Conservation (phyloP, 225 moss, liverwort and hornwort genomes). For the Polytrichum formosum region DNA sequence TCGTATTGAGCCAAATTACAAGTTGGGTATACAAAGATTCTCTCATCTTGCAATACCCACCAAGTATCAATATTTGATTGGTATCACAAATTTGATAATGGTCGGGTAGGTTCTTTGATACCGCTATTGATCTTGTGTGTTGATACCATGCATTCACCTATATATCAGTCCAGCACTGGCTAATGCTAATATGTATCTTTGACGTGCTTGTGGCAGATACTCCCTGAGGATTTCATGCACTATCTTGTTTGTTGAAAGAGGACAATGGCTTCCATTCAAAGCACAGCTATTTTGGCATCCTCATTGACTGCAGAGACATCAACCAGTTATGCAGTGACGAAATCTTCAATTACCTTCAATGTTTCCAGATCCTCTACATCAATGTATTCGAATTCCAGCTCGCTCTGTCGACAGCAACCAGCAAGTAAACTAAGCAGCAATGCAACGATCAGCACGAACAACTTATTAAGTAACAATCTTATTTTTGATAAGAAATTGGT, state of each 20-base stretch:
- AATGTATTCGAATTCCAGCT: slow-evolving; percentile 16
- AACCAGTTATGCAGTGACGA: neutral
- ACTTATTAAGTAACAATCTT: neutral
- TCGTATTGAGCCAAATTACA: too few species aligned
- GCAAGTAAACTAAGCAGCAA: slow-evolving; percentile 19
- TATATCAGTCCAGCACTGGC: too few species aligned
- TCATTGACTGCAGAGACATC: slow-evolving; percentile 16
- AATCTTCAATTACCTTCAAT: slow-evolving; percentile 8
- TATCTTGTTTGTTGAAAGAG: slow-evolving; percentile 3
- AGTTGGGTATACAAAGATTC: too few species aligned
- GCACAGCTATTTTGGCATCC: slow-evolving; percentile 17
- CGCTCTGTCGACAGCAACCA: slow-evolving; percentile 5
- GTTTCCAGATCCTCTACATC: slow-evolving; percentile 5
- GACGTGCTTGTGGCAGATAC: slow-evolving; percentile 19
- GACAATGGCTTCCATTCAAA: slow-evolving; percentile 29
- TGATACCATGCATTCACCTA: too few species aligned
- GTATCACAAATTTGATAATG: too few species aligned
- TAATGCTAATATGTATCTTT: too few species aligned
- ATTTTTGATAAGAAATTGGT: slow-evolving; percentile 6
- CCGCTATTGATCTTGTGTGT: too few species aligned
- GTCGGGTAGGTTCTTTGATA: too few species aligned
- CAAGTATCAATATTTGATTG: too few species aligned
- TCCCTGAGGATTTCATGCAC: slow-evolving; percentile 4
- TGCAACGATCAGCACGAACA: slow-evolving; percentile 11
- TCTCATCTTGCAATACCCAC: too few species aligned